phyloP scores from a whole-genome alignment of 768 basidiomycete species.

The Coprinopsis marcescibilis region DNA sequence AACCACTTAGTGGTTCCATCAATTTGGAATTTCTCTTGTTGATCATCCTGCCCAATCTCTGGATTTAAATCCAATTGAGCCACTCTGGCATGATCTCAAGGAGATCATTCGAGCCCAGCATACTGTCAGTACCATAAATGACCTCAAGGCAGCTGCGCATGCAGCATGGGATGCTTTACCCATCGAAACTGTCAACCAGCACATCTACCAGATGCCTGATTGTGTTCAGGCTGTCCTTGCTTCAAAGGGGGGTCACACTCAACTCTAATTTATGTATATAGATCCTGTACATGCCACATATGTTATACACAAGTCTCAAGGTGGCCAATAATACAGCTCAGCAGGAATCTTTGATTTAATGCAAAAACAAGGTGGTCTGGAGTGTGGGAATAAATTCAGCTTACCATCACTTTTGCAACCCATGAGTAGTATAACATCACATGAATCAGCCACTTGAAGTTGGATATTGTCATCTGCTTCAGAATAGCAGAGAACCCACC shows the following conservation, averaged over 20 bases:
- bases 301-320: too few species aligned
- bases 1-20: constrained; percentile 1
- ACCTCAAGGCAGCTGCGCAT: neutral
- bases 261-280: neutral
- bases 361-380: too few species aligned
- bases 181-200: neutral
- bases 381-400: too few species aligned
- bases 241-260: neutral
- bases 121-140: neutral
- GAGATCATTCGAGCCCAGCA: neutral
- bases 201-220: neutral
- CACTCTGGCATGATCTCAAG: neutral
- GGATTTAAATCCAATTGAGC: neutral
- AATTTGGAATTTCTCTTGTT: neutral
- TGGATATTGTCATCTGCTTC: too few species aligned
- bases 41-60: neutral
- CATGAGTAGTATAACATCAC: too few species aligned
- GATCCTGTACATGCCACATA: too few species aligned
- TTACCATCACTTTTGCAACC: too few species aligned
- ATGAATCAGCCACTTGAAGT: too few species aligned
- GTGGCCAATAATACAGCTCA: too few species aligned
- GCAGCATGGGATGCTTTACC: neutral
- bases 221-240: neutral
- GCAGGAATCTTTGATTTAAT: too few species aligned
- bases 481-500: too few species aligned